phyloP scores from a whole-genome alignment of 2,329 filamentous ascomycete species.

The Fusarium robinianum region DNA sequence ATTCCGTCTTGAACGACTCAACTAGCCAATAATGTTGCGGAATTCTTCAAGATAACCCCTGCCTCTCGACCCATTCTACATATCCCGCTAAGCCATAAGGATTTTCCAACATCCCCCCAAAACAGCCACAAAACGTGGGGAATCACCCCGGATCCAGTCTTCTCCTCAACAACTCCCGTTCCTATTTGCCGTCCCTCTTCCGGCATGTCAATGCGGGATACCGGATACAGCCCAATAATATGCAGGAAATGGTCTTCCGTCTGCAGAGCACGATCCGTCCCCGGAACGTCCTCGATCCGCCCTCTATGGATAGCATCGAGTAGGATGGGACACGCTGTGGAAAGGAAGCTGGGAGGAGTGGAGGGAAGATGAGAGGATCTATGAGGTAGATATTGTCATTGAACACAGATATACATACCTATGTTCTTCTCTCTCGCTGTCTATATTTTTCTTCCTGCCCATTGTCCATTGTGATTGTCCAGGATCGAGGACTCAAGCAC shows the following conservation, averaged over 20 bases:
- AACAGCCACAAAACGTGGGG: background rate
- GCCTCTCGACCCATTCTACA: too few relatives aligned
- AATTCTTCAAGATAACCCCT: too few relatives aligned
- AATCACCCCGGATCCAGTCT: background rate
- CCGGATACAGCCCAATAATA: background rate
- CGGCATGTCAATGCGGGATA: background rate
- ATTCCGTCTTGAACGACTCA: too few relatives aligned
- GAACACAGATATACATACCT: background rate
- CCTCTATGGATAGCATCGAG: background rate
- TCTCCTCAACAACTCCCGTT: background rate
- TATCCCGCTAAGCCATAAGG: too few relatives aligned
- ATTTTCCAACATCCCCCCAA: too few relatives aligned
- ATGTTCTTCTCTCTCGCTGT: background rate
- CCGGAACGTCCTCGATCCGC: background rate
- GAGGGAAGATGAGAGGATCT: too few relatives aligned
- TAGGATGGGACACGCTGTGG: too few relatives aligned
- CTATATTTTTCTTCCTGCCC: background rate
- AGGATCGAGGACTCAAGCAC: background rate
- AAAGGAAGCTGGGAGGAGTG: background rate
- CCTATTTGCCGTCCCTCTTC: background rate
- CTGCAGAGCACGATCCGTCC: background rate
- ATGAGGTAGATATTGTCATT: background rate
- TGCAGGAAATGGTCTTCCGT: background rate
- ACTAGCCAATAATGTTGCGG: too few relatives aligned
- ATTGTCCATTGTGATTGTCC: background rate